Evolutionary conservation across 1,284 basidiomycete species (phyloP), one percentile per base, ranked within the genome.

Genomic region (Phylloboletellus chloephorus): DNA sequence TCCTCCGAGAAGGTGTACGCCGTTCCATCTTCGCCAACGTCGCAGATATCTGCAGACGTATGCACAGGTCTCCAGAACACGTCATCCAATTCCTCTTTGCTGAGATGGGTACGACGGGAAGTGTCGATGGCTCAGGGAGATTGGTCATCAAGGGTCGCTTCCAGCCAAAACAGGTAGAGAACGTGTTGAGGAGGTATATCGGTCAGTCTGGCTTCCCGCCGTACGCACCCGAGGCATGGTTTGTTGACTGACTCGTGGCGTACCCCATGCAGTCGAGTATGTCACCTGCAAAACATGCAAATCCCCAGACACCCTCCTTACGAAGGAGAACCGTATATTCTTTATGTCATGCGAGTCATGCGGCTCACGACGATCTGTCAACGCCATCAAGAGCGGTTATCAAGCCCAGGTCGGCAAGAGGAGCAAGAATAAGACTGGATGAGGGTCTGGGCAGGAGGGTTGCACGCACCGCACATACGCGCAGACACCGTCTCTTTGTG

Each of bases 251-350:
- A 49, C 24, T n/a, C 3, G 12, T 8, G 28, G 28, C 16, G 34
- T 4, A 7, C 35, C 5, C 15, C 20, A 20, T 23, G 20, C 48
- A 94, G 94, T 95, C 54, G 95, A 98, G 71, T 98, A 99, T 69
- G 96, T 99, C 44, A 97, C 93, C 30, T 99, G 95, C 81, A 96
- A 97, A 71, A 98, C 95, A 28, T 99, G 95, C 79, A 98, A 97
- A 72, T 97, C 94, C 4, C 91, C 92, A 38, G 94, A 98, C 64
- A 99, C 95, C 5, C 78, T 95, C 15, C 78, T 99, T 34, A 87
- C 87, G 35, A 98, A 98, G 69, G 93, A 98, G 70, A 97, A 98
- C 68, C 89, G 95, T 68, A 91, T 99, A 61, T 98, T 95, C 76
- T 98, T 99, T 76, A 93, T 98, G 78, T 83, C 89, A 0, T 98